phyloP scores from a whole-genome alignment of 106 monocot genomes.

The Agapanthus africanus region DNA sequence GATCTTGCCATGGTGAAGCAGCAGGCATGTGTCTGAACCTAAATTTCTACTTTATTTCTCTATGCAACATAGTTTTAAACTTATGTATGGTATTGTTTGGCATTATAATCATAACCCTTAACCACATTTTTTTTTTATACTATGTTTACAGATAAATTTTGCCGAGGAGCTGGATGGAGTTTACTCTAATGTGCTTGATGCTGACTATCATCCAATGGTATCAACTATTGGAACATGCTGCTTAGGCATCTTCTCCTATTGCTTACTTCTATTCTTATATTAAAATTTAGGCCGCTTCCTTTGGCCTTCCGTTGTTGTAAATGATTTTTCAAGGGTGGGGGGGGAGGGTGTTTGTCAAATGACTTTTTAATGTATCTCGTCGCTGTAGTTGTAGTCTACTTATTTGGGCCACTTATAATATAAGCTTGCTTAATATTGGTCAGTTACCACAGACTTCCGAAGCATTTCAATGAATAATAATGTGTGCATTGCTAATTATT shows the following conservation, averaged over 20 bases:
- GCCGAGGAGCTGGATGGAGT: slow-evolving; percentile 23
- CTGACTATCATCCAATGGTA: neutral
- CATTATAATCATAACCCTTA: neutral
- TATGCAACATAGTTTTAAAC: neutral
- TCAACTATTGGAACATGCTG: neutral
- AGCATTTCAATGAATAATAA: neutral
- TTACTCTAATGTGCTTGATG: slow-evolving; percentile 10
- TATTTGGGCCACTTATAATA: too few relatives aligned
- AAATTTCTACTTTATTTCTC: too few relatives aligned
- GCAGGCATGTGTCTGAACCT: slow-evolving; percentile 32
- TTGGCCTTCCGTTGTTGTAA: neutral
- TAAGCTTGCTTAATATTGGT: too few relatives aligned
- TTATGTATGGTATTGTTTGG: neutral
- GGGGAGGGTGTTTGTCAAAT: neutral
- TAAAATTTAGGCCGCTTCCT: neutral
- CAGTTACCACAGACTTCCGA: neutral
- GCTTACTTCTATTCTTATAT: neutral
- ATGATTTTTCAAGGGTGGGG: neutral
- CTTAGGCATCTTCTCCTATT: neutral
- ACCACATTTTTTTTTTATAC: too few relatives aligned
- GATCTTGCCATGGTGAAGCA: slow-evolving; percentile 41
- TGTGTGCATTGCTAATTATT: neutral
- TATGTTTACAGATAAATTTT: slow-evolving; percentile 27
- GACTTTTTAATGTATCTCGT: neutral
- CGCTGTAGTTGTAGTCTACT: neutral